Evolutionary conservation across 1,284 basidiomycete genomes (phyloP), one percentile per base, ranked within the genome.

Genomic region (Cryptococcus sp.): DNA sequence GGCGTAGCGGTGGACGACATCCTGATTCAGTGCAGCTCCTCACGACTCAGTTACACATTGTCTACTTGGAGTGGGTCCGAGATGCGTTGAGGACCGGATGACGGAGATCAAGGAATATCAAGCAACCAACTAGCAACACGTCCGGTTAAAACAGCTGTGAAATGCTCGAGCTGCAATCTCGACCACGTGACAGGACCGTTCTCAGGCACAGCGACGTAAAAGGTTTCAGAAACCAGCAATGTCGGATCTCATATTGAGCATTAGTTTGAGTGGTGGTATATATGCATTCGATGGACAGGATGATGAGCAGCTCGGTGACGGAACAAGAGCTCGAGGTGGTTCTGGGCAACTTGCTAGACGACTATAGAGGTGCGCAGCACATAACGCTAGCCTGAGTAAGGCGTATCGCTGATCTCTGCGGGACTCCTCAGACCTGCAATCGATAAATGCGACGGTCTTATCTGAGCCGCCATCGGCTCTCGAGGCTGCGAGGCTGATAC

Each of bases 401-500:
- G n/a, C 15, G 35, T 17, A 50, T 16, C n/a, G n/a, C 23, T 58
- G 20, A 58, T 30, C 6, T 5, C 23, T 48, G 19, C 19, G n/a
- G n/a, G n/a, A n/a, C 11, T 19, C 5, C 25, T 30, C 51, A 76
- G 73, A 73, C 57, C 59, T 76, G 4, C 66, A 68, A 47, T 52
- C 61, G 5, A 53, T 57, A 0, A 47, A 54, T 16, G 49, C 85
- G 52, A 82, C 85, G 48, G 78, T 83, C 22, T 75, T 90, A 5
- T 77, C 83, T 17, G 61, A 68, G 16, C 83, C 86, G 11, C 91
- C 91, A 15, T 83, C 85, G 0, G 72, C 89, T 3, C 69, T 91
- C 39, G 85, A 92, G 68, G 92, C 94, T 67, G 81, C 87, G 42
- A 81, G 86, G 50, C 80, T 90, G 30, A 83, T 89, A 3, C 85